Evolutionary conservation across 2,329 filamentous ascomycete genomes (phyloP), one percentile per base, ranked within the genome.

Genomic region (Cladorrhinum sp.): DNA sequence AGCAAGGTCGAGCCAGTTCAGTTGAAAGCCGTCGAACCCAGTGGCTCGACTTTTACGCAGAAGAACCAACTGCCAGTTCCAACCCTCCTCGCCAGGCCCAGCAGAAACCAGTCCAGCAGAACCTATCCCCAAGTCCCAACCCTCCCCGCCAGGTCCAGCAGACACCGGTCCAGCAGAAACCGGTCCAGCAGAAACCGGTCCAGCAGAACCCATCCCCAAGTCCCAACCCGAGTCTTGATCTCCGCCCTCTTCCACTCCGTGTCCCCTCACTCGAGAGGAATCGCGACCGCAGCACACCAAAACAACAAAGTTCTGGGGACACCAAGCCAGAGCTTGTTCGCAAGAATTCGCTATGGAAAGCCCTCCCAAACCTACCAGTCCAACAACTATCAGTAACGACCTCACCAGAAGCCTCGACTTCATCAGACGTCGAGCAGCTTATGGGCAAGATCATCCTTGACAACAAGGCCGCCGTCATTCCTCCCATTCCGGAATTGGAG

Each of bases 1-100:
- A 50, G 3, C 55, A 18, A 23, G 58, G 58, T 12, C 56, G 50
- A 13, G 23, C 59, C 9, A 60, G 49, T 27, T 64, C 62, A 8
- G 55, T 55, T 10, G 67, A 69, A 8, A 68, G 65, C 54, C 64
- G 66, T 16, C 57, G 62, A n/a, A 69, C 66, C 1, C 66, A 68
- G 49, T 69, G 67, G 67, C 59, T 65, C n/a, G 66, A 69, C 51
- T 63, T 69, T 4, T 68, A 68, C 55, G 38, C 61, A 1, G 58
- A 62, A 7, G 53, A 56, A 18, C 22, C 48, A 6, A 20, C 41
- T 1, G 59, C 58, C 10, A 10, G 8, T 12, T 16, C 38, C 53
- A 57, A 55, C 18, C 12, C 57, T 1, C 54, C 41, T 45, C n/a
- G 20, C 18, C n/a, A 36, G 32, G 12, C 32, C 12, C 32, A 36